phyloP scores from a whole-genome alignment of 495 filamentous ascomycete species.

The Aspergillus coremiiformis region DNA sequence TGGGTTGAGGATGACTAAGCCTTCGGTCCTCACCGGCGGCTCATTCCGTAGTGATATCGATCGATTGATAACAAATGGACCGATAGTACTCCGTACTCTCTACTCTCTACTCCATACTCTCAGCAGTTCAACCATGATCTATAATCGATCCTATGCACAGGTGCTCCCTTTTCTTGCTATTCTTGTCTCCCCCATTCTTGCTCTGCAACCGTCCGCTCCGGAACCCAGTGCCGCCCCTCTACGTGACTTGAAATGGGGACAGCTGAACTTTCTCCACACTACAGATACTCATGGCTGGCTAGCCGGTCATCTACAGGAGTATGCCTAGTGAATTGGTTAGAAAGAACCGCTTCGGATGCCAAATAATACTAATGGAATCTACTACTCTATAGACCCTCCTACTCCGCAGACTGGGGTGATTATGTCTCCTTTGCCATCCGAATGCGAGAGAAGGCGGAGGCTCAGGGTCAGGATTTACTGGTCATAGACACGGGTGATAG shows the following conservation, averaged over 20 bases:
- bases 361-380: slow-evolving; percentile 9
- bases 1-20: slow-evolving; percentile 34
- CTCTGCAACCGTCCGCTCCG: slow-evolving; percentile 68
- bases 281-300: slow-evolving; percentile 97
- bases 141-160: not conserved
- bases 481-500: slow-evolving; percentile 92
- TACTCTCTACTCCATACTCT: not conserved
- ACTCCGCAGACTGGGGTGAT: slow-evolving; percentile 94
- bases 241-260: slow-evolving; percentile 78
- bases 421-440: slow-evolving; percentile 88
- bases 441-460: slow-evolving; percentile 70
- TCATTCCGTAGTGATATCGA: slow-evolving; percentile 23
- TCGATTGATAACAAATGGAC: not conserved
- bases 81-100: not conserved
- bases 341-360: not conserved
- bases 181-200: slow-evolving; percentile 18
- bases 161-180: not conserved
- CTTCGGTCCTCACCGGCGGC: slow-evolving; percentile 31
- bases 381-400: slow-evolving; percentile 56
- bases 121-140: not conserved
- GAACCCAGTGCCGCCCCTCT: slow-evolving; percentile 73
- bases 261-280: slow-evolving; percentile 90
- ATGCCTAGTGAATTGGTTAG: slow-evolving; percentile 15
- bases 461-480: slow-evolving; percentile 70
- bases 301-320: slow-evolving; percentile 88